phyloP scores from a whole-genome alignment of 2,329 filamentous ascomycete species.

The Passalora sequoiae region DNA sequence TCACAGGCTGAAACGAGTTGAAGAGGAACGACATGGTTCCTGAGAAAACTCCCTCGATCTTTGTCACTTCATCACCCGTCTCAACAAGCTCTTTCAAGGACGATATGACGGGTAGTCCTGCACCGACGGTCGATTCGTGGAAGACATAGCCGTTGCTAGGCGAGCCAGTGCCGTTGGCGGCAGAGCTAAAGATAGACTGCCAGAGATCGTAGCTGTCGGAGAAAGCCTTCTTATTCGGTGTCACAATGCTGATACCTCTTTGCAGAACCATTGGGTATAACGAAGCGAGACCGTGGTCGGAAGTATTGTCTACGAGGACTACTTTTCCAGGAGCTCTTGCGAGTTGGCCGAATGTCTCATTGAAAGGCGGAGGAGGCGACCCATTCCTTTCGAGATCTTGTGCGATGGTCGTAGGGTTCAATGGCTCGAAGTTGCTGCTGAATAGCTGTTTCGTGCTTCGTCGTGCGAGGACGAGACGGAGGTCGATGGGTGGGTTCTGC shows the following conservation, averaged over 20 bases:
- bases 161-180: constrained; percentile 54
- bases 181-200: constrained; percentile 77
- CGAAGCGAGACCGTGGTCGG: constrained; percentile 77
- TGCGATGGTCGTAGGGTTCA: constrained; percentile 59
- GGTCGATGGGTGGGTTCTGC: constrained; percentile 54
- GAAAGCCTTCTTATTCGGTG: constrained; percentile 98
- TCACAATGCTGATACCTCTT: constrained; percentile 83
- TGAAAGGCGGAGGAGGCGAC: constrained; percentile 60
- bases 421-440: constrained; percentile 63
- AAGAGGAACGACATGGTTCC: constrained; percentile 98
- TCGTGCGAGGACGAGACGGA: constrained; percentile 77
- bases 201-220: constrained; percentile 75
- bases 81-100: constrained; percentile 91
- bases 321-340: constrained; percentile 70
- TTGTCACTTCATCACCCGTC: constrained; percentile 84
- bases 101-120: constrained; percentile 86
- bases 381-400: constrained; percentile 58
- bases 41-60: constrained; percentile 95
- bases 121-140: constrained; percentile 92
- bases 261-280: constrained; percentile 76
- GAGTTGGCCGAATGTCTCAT: constrained; percentile 73
- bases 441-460: constrained; percentile 80
- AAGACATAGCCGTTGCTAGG: constrained; percentile 67
- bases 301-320: constrained; percentile 92
- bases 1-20: constrained; percentile 87